Percentiles rank a stretch among this genome's conserved stretches.
Conservation (phyloP, 345 rosid species). For the Corchorus capsularis region DNA sequence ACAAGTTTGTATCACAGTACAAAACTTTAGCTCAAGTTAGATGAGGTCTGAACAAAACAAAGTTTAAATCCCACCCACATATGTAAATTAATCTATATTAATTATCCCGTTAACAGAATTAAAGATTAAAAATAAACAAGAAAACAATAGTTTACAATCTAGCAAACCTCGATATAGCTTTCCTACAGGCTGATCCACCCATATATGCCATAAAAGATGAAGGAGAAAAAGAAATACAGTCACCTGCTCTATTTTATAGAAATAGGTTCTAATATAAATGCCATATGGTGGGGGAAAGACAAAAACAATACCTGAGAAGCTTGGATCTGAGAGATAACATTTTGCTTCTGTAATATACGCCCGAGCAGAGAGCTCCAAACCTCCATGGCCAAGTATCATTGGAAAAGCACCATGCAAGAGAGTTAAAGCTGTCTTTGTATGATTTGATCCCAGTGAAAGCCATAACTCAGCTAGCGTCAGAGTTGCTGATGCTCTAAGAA, state of each 20-base stretch:
- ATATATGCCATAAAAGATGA: neutral
- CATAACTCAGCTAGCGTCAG: constrained; percentile 91
- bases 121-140: neutral
- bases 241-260: neutral
- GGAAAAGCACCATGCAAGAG: constrained; percentile 82
- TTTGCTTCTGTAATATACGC: constrained; percentile 89
- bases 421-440: constrained; percentile 73
- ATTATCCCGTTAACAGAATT: neutral
- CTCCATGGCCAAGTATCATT: constrained; percentile 94
- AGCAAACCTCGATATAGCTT: neutral
- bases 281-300: neutral
- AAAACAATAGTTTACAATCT: neutral
- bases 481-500: constrained; percentile 92
- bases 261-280: neutral
- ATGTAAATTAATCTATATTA: neutral
- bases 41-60: neutral
- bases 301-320: constrained; percentile 61
- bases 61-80: neutral
- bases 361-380: constrained; percentile 89
- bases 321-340: constrained; percentile 85
- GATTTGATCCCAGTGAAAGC: constrained; percentile 81
- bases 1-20: neutral
- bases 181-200: neutral
- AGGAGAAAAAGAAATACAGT: neutral
- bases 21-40: neutral